phyloP scores from a whole-genome alignment of 2,329 filamentous ascomycete species.

The Scedosporium boydii region DNA sequence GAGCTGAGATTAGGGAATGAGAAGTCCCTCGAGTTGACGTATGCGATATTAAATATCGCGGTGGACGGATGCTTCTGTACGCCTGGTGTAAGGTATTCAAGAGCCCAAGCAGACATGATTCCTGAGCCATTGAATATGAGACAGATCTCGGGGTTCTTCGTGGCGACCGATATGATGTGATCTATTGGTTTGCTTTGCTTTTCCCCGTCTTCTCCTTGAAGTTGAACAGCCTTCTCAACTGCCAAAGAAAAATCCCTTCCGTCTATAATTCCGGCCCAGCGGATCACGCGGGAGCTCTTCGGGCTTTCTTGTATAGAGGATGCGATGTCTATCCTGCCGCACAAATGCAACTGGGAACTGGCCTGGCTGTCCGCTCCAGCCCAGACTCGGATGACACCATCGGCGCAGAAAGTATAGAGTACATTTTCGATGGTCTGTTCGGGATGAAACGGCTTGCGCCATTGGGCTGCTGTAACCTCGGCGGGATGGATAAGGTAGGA shows the following conservation, averaged over 20 bases:
- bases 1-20: constrained; percentile 27
- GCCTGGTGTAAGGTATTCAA: constrained; percentile 76
- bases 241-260: constrained; percentile 69
- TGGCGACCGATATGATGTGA: constrained; percentile 77
- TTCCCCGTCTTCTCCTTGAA: constrained; percentile 39
- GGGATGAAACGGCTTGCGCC: constrained; percentile 68
- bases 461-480: constrained; percentile 72
- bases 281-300: constrained; percentile 24
- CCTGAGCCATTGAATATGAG: constrained; percentile 76
- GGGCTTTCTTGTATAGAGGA: constrained; percentile 49
- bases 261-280: constrained; percentile 76
- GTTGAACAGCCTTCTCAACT: constrained; percentile 64
- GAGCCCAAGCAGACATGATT: constrained; percentile 82
- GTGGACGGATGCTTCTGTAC: constrained; percentile 42
- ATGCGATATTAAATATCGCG: constrained; percentile 77
- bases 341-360: constrained; percentile 65
- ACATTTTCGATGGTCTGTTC: constrained; percentile 79
- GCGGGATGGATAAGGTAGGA: constrained; percentile 80
- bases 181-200: constrained; percentile 66
- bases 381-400: constrained; percentile 78
- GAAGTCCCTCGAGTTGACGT: constrained; percentile 53
- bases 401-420: constrained; percentile 79
- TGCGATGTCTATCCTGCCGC: constrained; percentile 69
- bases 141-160: constrained; percentile 77
- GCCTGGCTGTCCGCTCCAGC: constrained; percentile 63